A percentile compares a stretch with the other conserved stretches of the same genome.
Conservation (phyloP, 352 stramenopile species). For the Pythium aristosporum region DNA sequence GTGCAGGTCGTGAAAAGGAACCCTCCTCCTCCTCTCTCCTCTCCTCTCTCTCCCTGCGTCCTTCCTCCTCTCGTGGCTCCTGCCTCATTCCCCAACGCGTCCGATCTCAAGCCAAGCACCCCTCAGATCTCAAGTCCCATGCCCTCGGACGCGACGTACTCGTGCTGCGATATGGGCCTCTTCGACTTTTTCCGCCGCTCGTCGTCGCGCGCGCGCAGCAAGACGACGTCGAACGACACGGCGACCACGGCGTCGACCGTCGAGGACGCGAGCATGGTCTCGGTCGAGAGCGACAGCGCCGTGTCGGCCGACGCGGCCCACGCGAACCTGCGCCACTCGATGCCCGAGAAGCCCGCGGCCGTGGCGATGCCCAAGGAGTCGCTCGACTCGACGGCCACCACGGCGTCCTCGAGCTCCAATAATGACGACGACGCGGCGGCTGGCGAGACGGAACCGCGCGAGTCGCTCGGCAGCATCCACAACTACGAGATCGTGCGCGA, state of each 20-base stretch:
- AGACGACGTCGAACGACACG: slow-evolving; percentile 15
- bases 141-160: slow-evolving; percentile 15
- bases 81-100: not conserved
- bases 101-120: not conserved
- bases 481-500: slow-evolving; percentile 84
- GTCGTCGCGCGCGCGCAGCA: slow-evolving; percentile 45
- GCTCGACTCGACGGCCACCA: slow-evolving; percentile 11
- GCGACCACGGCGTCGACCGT: slow-evolving; percentile 7
- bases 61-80: not conserved
- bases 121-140: not conserved
- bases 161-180: slow-evolving; percentile 49
- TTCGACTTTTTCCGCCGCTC: slow-evolving; percentile 80
- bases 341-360: slow-evolving; percentile 14
- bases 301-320: not conserved
- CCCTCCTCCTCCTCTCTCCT: not conserved
- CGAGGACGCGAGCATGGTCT: slow-evolving; percentile 11
- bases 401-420: slow-evolving; percentile 36
- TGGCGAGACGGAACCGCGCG: slow-evolving; percentile 28
- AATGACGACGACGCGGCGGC: slow-evolving; percentile 35
- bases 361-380: not conserved
- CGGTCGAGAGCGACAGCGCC: slow-evolving; percentile 3
- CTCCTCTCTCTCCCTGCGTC: not conserved
- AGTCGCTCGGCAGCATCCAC: slow-evolving; percentile 45
- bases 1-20: too few species aligned
- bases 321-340: slow-evolving; percentile 15